These are phyloP conservation scores for Pythium scleroteichum DNA, from an alignment of 352 stramenopile species.

Conservation along the genomic window DNA sequence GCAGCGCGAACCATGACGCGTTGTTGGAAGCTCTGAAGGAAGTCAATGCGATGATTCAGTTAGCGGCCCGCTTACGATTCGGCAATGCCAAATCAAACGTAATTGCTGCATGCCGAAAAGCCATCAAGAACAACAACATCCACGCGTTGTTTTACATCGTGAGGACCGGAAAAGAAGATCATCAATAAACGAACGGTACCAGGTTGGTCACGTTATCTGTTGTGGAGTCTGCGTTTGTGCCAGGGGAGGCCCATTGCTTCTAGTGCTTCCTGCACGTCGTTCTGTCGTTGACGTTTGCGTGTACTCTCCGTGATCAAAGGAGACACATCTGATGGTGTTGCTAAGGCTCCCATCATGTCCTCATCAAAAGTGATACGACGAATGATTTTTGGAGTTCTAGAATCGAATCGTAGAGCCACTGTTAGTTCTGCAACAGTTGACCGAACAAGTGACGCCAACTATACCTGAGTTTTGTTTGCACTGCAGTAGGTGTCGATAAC, in stretches of 20 bases:
- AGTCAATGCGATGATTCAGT: constrained; percentile 92
- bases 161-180: constrained; percentile 82
- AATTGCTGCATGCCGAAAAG: constrained; percentile 82
- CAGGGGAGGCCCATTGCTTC: constrained; percentile 21
- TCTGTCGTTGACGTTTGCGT: constrained; percentile 37
- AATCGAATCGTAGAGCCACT: no score
- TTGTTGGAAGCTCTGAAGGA: constrained; percentile 91
- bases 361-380: constrained; percentile 46
- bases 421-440: no score
- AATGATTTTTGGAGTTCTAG: constrained; percentile 37
- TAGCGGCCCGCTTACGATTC: constrained; percentile 84
- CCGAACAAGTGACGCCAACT: background rate
- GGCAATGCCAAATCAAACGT: constrained; percentile 83
- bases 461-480: constrained; percentile 16
- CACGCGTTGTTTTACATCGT: constrained; percentile 86
- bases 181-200: constrained; percentile 16
- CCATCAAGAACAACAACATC: constrained; percentile 91
- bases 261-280: constrained; percentile 27
- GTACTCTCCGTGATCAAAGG: constrained; percentile 21
- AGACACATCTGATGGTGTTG: constrained; percentile 22
- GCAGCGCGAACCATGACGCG: constrained; percentile 90
- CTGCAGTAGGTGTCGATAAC: constrained; percentile 10
- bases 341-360: constrained; percentile 40
- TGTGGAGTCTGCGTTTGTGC: constrained; percentile 21
- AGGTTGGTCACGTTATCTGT: background rate